A percentile compares a stretch with the other conserved stretches of the same genome.
These are phyloP conservation scores for Candida maris DNA, from an alignment of 805 yeast genomes.

Conservation along the genomic window DNA sequence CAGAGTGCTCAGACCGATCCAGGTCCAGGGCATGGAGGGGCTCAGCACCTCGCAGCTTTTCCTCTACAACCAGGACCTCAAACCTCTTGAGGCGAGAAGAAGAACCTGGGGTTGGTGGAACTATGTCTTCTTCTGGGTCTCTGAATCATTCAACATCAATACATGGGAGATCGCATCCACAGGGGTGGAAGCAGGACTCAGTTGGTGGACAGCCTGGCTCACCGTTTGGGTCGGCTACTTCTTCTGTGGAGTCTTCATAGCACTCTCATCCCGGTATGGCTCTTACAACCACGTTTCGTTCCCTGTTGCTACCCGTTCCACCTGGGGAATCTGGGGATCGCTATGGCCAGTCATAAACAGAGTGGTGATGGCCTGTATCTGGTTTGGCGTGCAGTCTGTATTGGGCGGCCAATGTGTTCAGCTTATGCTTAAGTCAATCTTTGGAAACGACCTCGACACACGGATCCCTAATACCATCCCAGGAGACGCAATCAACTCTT, in stretches of 20 bases:
- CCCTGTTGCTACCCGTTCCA: conserved; percentile 76
- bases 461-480: conserved; percentile 65
- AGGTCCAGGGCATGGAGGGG: conserved; percentile 29
- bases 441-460: conserved; percentile 58
- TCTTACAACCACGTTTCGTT: conserved; percentile 77
- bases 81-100: conserved; percentile 71
- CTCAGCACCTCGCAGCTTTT: conserved; percentile 59
- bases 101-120: conserved; percentile 87
- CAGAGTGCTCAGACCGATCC: no score
- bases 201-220: conserved; percentile 92
- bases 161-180: conserved; percentile 92
- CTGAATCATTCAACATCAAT: conserved; percentile 85
- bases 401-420: conserved; percentile 82
- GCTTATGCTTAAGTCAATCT: conserved; percentile 72
- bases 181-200: conserved; percentile 70
- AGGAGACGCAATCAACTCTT: conserved; percentile 55
- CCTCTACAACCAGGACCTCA: conserved; percentile 68
- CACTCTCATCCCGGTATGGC: conserved; percentile 74
- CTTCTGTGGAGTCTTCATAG: conserved; percentile 65
- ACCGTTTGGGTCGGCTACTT: conserved; percentile 84
- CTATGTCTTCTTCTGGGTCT: conserved; percentile 78
- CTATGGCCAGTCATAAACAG: conserved; percentile 87
- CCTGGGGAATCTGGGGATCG: conserved; percentile 85
- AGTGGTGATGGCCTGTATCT: conserved; percentile 71
- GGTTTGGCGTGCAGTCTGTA: conserved; percentile 87